Conservation (phyloP, 805 yeast genomes). For the Ogataea thermomethanolica region DNA sequence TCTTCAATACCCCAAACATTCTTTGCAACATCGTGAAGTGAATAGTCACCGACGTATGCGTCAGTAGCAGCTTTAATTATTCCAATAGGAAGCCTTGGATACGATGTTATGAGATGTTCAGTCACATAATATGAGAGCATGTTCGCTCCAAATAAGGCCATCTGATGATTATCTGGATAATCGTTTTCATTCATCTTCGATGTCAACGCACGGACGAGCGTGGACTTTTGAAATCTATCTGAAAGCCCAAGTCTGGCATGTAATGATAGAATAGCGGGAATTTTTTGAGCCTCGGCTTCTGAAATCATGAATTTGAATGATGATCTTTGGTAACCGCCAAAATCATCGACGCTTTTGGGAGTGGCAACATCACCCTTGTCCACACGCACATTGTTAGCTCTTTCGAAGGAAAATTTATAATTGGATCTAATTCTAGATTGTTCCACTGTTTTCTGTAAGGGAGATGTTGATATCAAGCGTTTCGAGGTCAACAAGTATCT, state of each 20-base stretch:
- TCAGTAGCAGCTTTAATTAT: slow-evolving; percentile 74
- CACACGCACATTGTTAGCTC: slow-evolving; percentile 22
- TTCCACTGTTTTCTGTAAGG: slow-evolving; percentile 8
- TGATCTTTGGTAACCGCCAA: slow-evolving; percentile 31
- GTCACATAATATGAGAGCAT: slow-evolving; percentile 71
- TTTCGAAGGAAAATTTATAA: slow-evolving; percentile 30
- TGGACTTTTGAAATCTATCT: slow-evolving; percentile 49
- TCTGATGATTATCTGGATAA: slow-evolving; percentile 69
- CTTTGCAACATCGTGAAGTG: slow-evolving; percentile 64
- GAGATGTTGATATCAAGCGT: slow-evolving; percentile 14
- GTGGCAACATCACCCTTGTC: slow-evolving; percentile 12
- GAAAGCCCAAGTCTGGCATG: slow-evolving; percentile 75
- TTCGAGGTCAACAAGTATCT: background rate
- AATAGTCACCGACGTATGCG: slow-evolving; percentile 64
- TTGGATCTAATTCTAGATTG: slow-evolving; percentile 12
- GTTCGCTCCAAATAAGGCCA: slow-evolving; percentile 78
- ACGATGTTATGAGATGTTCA: slow-evolving; percentile 67
- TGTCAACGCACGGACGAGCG: slow-evolving; percentile 79
- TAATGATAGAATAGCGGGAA: slow-evolving; percentile 74
- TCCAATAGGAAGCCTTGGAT: slow-evolving; percentile 86
- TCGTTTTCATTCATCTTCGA: slow-evolving; percentile 41
- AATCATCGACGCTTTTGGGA: slow-evolving; percentile 28
- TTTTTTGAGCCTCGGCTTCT: slow-evolving; percentile 51
- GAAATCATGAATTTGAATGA: slow-evolving; percentile 33
- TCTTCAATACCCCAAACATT: slow-evolving; percentile 83